These are phyloP conservation scores for Xylaria castorea DNA, from an alignment of 495 filamentous ascomycete species.

Conservation along the genomic window DNA sequence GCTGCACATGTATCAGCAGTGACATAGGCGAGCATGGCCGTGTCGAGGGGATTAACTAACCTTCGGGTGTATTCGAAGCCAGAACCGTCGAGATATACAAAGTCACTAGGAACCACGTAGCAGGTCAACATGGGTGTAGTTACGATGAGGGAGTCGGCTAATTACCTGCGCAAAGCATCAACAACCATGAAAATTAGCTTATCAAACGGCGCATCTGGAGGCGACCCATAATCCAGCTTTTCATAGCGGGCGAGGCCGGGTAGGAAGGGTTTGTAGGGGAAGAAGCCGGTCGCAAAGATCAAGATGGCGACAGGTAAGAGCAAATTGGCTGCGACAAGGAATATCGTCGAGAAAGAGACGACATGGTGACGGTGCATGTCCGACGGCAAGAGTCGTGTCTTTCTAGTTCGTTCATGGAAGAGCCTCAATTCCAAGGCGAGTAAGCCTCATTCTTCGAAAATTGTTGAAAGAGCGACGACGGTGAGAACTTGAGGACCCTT, in stretches of 20 bases:
- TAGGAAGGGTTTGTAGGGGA: slow-evolving; percentile 94
- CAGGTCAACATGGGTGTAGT: slow-evolving; percentile 23
- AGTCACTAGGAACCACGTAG: slow-evolving; percentile 69
- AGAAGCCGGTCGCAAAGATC: slow-evolving; percentile 90
- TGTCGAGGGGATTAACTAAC: slow-evolving; percentile 54
- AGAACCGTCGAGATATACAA: slow-evolving; percentile 82
- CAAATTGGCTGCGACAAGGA: slow-evolving; percentile 71
- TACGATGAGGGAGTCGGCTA: slow-evolving; percentile 19
- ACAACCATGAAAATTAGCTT: slow-evolving; percentile 97
- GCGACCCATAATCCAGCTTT: slow-evolving; percentile 52
- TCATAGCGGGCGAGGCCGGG: slow-evolving; percentile 77
- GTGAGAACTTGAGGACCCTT: slow-evolving; percentile 3
- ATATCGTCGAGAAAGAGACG: slow-evolving; percentile 43
- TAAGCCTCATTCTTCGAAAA: not conserved
- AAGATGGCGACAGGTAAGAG: slow-evolving; percentile 79
- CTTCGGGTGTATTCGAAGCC: slow-evolving; percentile 91
- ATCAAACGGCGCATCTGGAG: slow-evolving; percentile 74
- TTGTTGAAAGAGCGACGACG: slow-evolving; percentile 2
- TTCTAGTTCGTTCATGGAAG: slow-evolving; percentile 17
- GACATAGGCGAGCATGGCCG: not conserved
- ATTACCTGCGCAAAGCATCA: slow-evolving; percentile 88
- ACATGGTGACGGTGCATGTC: slow-evolving; percentile 45
- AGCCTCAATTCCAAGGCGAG: not conserved
- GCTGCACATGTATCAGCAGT: slow-evolving; percentile 54
- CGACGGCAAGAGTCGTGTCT: not conserved